Percentiles rank a stretch among this genome's conserved stretches.
Evolutionary conservation across 176 grass and related monocot genomes (phyloP).

Genomic region (Carex scoparia): DNA sequence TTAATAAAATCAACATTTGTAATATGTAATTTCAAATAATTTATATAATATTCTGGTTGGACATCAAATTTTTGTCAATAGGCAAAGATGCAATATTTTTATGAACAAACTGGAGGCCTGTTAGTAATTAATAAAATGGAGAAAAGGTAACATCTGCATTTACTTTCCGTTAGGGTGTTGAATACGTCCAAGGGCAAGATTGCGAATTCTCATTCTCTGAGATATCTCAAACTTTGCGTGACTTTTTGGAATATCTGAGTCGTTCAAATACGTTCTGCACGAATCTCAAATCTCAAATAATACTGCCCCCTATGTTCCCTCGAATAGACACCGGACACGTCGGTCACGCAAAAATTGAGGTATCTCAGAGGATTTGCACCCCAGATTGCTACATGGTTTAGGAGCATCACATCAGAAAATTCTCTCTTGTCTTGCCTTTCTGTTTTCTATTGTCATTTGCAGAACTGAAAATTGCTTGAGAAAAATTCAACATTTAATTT

Average conservation of each 20-base stretch:
- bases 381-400: not conserved
- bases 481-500: not conserved
- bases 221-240: too few relatives aligned
- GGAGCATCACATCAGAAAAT: slow-evolving; percentile 12
- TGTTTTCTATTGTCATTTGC: not conserved
- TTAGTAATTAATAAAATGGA: not conserved
- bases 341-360: too few relatives aligned
- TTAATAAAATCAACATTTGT: not conserved
- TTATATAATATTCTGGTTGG: not conserved
- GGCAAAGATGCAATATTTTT: not conserved
- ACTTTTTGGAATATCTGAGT: too few relatives aligned
- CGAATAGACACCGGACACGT: too few relatives aligned
- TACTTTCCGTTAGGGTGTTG: slow-evolving; percentile 5
- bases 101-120: not conserved
- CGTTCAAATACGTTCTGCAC: too few relatives aligned
- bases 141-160: not conserved
- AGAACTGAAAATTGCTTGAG: not conserved
- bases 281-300: too few relatives aligned
- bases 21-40: too few relatives aligned
- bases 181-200: not conserved
- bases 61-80: not conserved
- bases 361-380: too few relatives aligned
- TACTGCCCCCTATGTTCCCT: too few relatives aligned
- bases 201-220: not conserved
- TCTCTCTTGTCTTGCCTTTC: not conserved